Base-by-base conservation (phyloP, 495 filamentous ascomycete genomes). In the Neurospora sp. region DNA sequence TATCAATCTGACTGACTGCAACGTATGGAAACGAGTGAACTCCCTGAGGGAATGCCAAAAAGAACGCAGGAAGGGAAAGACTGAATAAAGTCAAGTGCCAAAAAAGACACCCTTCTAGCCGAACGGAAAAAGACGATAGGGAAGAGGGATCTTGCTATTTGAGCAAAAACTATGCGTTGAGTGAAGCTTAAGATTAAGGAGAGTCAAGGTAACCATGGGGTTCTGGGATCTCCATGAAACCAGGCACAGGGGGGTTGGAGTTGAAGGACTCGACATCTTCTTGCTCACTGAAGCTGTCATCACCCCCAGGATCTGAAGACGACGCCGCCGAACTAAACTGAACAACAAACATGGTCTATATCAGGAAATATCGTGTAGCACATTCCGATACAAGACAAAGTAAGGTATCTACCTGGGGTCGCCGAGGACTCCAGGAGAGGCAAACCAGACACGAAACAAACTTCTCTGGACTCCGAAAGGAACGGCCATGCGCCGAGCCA, bases 141-240 rank as follows among this genome's bases (percentile, higher is more conserved):
- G 71, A 72, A 69, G 72, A 69, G 38, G 69, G 39, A 35, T 35
- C 27, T 66, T 66, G 46, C 14, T 75, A 77, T 77, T 73, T 77
- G 76, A 74, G 75, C 72, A 38, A 23, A 16, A 70, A 0, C 42
- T 23, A 39, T 39, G 35, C 37, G 7, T n/a, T 35, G 14, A 66
- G 54, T 35, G 31, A 37, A 4, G 66, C 40, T 39, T 54, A 48
- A 80, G 69, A 78, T 77, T 72, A 75, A 72, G 12, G 42, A 75
- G 74, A 78, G 72, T 75, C 76, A 77, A 77, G 71, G 78, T 78
- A 74, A 79, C 72, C 71, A 71, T 72, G 69, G 54, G 38, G 27
- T 59, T 42, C 38, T 69, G 62, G 59, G 12, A 9, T 69, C 38
- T 41, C 70, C 37, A 66, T 18, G 54, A 4, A 4, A 66, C 6